Conservation (phyloP, 805 yeast species). For the Candida manassasensis region DNA sequence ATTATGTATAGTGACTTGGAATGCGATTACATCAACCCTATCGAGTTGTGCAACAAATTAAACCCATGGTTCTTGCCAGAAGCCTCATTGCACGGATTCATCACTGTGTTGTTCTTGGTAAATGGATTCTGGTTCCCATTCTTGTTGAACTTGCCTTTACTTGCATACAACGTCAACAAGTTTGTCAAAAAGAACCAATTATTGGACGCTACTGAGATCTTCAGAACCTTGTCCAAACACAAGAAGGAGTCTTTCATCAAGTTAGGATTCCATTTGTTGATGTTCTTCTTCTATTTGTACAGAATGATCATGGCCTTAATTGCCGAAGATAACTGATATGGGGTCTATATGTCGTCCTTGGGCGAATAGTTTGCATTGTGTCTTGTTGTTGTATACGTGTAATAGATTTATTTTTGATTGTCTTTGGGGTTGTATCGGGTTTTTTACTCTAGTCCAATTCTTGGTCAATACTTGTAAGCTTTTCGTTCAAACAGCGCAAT, state of each 20-base stretch:
- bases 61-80: constrained; percentile 89
- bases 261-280: constrained; percentile 81
- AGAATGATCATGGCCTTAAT: constrained; percentile 93
- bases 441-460: constrained; percentile 8
- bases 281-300: constrained; percentile 95
- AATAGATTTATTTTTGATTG: neutral
- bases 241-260: constrained; percentile 89
- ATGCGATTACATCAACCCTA: constrained; percentile 95
- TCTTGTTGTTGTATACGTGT: neutral
- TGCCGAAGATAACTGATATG: constrained; percentile 43
- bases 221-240: constrained; percentile 87
- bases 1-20: constrained; percentile 94
- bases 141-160: constrained; percentile 74
- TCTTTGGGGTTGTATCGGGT: too few species aligned
- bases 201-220: constrained; percentile 95
- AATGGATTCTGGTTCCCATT: constrained; percentile 93
- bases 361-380: neutral
- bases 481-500: constrained; percentile 19
- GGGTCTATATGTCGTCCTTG: neutral
- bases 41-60: constrained; percentile 89
- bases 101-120: constrained; percentile 66
- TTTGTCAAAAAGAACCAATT: constrained; percentile 74
- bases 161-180: constrained; percentile 80
- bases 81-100: constrained; percentile 72
- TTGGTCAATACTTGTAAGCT: constrained; percentile 15